Conservation (phyloP, 306 rosid species). For the Sechiopsis laciniata region DNA sequence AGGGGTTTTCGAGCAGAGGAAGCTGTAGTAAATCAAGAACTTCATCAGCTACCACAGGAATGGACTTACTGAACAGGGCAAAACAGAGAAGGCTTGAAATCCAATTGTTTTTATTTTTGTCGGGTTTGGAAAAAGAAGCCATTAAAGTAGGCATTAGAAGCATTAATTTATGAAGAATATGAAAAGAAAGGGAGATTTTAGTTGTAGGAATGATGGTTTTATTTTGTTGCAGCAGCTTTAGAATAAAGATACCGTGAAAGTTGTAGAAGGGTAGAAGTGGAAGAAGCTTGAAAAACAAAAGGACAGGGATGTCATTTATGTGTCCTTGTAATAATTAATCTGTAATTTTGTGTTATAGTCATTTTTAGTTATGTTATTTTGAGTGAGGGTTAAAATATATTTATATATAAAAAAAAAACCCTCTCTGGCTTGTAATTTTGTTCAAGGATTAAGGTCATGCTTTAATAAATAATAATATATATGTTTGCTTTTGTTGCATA, state of each 20-base stretch:
- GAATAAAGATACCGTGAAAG: slow-evolving; percentile 2
- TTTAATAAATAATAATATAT: slow-evolving; percentile 20
- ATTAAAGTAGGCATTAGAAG: background rate
- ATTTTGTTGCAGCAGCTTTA: background rate
- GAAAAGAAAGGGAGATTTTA: background rate
- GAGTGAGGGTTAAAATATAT: background rate
- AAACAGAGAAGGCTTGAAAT: background rate
- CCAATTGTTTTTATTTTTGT: background rate
- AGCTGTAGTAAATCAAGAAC: slow-evolving; percentile 38
- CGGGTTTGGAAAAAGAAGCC: background rate
- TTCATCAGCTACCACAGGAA: slow-evolving; percentile 65
- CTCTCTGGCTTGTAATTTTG: slow-evolving; percentile 18
- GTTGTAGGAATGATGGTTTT: background rate
- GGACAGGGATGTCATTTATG: background rate
- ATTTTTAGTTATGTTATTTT: slow-evolving; percentile 6
- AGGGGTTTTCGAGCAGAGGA: slow-evolving; percentile 38
- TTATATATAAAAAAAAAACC: background rate
- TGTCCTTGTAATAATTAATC: slow-evolving; percentile 6
- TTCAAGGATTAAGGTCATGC: background rate
- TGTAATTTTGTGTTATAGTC: slow-evolving; percentile 14
- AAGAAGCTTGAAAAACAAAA: background rate
- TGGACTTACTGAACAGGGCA: slow-evolving; percentile 58
- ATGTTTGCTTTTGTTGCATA: background rate
- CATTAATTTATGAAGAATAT: background rate
- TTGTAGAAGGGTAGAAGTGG: background rate